A percentile compares a stretch with the other conserved stretches of the same genome.
phyloP scores from a whole-genome alignment of 129 eudicot genomes.

The Daucus carota region DH1_v3.0 NC_030388.2:22916501-22917000 shows the following conservation, averaged over 20 bases:
- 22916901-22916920: background rate
- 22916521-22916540: too few species aligned
- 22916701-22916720: too few species aligned
- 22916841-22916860: background rate
- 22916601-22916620: too few species aligned
- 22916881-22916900: background rate
- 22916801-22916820: background rate
- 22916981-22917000: background rate
- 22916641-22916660: too few species aligned
- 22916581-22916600: too few species aligned
- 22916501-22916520: too few species aligned
- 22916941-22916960: background rate
- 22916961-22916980: background rate
- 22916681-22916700: too few species aligned
- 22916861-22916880: background rate
- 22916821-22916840: background rate
- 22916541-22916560: too few species aligned
- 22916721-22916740: too few species aligned
- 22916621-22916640: too few species aligned
- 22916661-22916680: too few species aligned
- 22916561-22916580: too few species aligned
- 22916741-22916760: background rate
- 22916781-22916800: background rate
- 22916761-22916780: background rate
- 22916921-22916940: background rate